Conservation (phyloP, 2,329 filamentous ascomycete species). For the Hypoxylon sp. region DNA sequence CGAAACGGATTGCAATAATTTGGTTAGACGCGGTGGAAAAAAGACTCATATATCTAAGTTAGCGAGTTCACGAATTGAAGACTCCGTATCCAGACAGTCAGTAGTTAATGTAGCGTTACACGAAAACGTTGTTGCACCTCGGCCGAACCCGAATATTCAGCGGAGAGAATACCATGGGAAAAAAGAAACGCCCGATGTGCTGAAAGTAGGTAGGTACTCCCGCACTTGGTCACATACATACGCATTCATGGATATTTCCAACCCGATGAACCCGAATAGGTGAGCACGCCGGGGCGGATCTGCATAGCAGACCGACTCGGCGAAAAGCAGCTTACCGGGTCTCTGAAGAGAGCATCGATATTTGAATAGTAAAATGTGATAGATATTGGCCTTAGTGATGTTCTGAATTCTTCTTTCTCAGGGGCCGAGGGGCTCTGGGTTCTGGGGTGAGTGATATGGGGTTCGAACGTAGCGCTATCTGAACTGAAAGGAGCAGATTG, state of each 20-base stretch:
- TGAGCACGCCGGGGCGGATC: constrained; percentile 17
- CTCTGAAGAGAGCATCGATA: constrained; percentile 3
- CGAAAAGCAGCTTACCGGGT: constrained; percentile 23
- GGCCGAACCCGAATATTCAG: constrained; percentile 23
- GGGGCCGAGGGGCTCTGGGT: constrained; percentile 18
- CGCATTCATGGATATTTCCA: constrained; percentile 8
- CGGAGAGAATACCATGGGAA: constrained; percentile 21
- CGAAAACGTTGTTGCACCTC: constrained; percentile 14
- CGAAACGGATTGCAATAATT: not conserved
- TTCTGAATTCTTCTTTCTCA: constrained; percentile 11
- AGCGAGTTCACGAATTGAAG: not conserved
- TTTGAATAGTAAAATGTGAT: constrained; percentile 27
- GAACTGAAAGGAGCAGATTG: constrained; percentile 42
- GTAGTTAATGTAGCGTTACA: not conserved
- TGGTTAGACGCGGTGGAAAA: not conserved
- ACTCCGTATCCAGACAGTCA: not conserved
- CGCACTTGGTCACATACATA: not conserved
- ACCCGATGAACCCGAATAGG: constrained; percentile 7
- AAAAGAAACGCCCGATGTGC: constrained; percentile 36
- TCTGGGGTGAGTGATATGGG: constrained; percentile 23
- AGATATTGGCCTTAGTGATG: constrained; percentile 23
- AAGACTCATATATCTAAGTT: not conserved
- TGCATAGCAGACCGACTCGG: constrained; percentile 29
- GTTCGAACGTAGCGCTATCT: constrained; percentile 31
- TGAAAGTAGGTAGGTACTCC: constrained; percentile 14